These are phyloP conservation scores for Boletus coccyginus DNA, from an alignment of 768 basidiomycete genomes.

Conservation along the genomic window DNA sequence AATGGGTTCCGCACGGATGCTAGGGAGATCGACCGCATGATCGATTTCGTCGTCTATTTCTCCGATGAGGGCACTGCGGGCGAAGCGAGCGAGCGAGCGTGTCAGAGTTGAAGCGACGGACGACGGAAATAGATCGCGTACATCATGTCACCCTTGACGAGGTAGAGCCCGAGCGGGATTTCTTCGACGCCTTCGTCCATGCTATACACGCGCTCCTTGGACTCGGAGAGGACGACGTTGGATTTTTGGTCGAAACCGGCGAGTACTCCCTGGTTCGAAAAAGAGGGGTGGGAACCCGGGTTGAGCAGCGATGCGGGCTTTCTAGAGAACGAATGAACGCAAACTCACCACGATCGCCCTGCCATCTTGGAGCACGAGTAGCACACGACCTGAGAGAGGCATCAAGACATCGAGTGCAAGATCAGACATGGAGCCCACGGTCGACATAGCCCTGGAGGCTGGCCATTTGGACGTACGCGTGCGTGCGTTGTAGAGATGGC, in stretches of 20 bases:
- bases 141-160: conserved; percentile 99
- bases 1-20: conserved; percentile 86
- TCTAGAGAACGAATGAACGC: background rate
- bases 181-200: conserved; percentile 92
- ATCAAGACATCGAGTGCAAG: background rate
- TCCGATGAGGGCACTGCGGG: conserved; percentile 66
- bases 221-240: conserved; percentile 93
- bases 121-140: conserved; percentile 44
- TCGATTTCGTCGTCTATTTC: conserved; percentile 87
- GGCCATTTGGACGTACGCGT: conserved; percentile 54
- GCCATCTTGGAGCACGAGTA: conserved; percentile 95
- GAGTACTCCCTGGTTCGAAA: conserved; percentile 73
- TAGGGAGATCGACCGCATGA: conserved; percentile 64
- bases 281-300: background rate
- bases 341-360: conserved; percentile 86
- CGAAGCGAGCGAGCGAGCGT: no score
- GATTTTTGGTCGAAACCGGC: conserved; percentile 94
- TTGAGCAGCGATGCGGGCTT: background rate
- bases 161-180: conserved; percentile 89
- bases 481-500: conserved; percentile 9
- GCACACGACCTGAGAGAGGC: conserved; percentile 67
- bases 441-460: conserved; percentile 92
- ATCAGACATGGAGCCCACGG: conserved; percentile 44
- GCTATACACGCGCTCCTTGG: conserved; percentile 90
- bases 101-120: conserved; percentile 3